A percentile compares a stretch with the other conserved stretches of the same genome.
These are phyloP conservation scores for Cenchrus purpureus DNA, from an alignment of 176 grass and related monocot genomes.

Conservation along the genomic window DNA sequence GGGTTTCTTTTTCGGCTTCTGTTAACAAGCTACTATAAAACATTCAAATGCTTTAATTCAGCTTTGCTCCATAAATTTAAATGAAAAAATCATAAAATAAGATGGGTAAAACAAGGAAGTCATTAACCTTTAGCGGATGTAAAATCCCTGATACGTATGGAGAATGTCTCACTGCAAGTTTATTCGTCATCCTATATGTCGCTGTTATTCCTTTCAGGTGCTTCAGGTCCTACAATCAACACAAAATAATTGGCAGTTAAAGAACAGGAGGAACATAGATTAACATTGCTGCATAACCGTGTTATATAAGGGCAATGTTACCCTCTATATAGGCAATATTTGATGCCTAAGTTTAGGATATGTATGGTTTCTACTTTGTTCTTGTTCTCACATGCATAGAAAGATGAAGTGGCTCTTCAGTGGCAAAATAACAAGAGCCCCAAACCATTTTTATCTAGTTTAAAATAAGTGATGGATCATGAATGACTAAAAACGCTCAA, in stretches of 20 bases:
- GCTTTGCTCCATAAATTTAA: background rate
- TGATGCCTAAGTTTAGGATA: background rate
- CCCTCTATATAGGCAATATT: conserved; percentile 3
- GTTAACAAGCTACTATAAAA: background rate
- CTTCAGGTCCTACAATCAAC: conserved; percentile 73
- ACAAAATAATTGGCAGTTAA: conserved; percentile 12
- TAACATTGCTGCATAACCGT: background rate
- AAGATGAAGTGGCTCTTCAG: background rate
- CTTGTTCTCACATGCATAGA: background rate
- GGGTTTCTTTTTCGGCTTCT: background rate
- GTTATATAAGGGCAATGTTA: conserved; percentile 5
- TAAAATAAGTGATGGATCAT: background rate
- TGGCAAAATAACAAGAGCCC: conserved; percentile 11
- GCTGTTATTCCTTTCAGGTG: conserved; percentile 96
- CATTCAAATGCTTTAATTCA: background rate
- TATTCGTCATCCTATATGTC: conserved; percentile 95
- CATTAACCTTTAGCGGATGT: conserved; percentile 86
- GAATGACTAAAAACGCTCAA: background rate
- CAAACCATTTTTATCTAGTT: background rate
- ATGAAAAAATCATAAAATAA: conserved; percentile 25
- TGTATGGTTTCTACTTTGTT: background rate
- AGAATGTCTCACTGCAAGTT: conserved; percentile 97
- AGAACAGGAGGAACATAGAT: conserved; percentile 9
- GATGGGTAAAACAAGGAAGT: conserved; percentile 34
- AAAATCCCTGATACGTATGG: conserved; percentile 87